phyloP scores from a whole-genome alignment of 345 rosid genomes.

The Syzygium oleosum region DNA sequence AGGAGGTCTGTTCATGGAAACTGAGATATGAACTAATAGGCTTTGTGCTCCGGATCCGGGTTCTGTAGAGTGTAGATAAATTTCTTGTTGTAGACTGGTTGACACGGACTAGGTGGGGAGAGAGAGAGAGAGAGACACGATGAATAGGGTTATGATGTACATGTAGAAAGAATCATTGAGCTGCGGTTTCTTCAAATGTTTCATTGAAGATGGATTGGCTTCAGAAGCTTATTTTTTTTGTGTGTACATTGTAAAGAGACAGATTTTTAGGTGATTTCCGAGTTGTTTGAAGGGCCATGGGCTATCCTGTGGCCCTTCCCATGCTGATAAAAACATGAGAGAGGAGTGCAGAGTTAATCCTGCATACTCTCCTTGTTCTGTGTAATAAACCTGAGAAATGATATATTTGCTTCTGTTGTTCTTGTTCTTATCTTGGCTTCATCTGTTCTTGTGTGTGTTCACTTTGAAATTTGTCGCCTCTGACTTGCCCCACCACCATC shows the following conservation, averaged over 20 bases:
- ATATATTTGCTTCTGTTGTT: neutral
- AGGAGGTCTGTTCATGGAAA: neutral
- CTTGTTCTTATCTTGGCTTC: neutral
- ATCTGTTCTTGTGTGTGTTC: neutral
- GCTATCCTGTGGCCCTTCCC: neutral
- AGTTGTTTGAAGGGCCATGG: neutral
- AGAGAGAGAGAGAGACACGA: neutral
- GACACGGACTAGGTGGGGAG: neutral
- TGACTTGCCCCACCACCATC: neutral
- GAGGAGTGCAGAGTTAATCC: neutral
- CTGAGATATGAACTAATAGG: neutral
- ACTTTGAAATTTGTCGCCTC: neutral
- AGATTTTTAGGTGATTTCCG: neutral
- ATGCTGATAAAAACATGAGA: neutral
- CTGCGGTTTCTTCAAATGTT: neutral
- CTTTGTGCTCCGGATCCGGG: neutral
- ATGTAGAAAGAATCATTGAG: neutral
- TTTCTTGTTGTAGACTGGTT: neutral
- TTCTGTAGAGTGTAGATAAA: neutral
- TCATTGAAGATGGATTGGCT: neutral
- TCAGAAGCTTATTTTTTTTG: neutral
- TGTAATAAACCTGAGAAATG: neutral
- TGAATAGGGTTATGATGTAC: neutral
- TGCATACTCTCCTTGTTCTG: neutral
- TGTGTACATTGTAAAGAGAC: neutral